A percentile compares a stretch with the other conserved stretches of the same genome.
These are phyloP conservation scores for Zea luxurians DNA, from an alignment of 176 grass and related monocot genomes.

Conservation along the genomic window DNA sequence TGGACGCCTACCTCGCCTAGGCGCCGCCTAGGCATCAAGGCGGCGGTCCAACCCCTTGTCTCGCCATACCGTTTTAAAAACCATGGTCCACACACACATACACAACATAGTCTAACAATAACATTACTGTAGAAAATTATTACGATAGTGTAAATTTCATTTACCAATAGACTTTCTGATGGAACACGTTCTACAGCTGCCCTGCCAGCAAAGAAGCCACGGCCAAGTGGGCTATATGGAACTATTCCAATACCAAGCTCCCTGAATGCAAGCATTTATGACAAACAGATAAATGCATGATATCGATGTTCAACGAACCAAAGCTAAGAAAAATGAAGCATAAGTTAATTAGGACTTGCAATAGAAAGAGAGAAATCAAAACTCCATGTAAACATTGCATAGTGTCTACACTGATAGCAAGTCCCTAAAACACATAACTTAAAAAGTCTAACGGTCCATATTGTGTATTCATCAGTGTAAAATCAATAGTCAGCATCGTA, in stretches of 20 bases:
- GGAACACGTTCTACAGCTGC: constrained; percentile 52
- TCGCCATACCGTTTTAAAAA: no score
- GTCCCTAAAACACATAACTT: no score
- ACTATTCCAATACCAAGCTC: constrained; percentile 81
- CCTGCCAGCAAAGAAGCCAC: constrained; percentile 84
- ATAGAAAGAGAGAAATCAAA: constrained; percentile 13
- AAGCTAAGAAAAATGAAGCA: constrained; percentile 24
- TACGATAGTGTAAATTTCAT: constrained; percentile 13
- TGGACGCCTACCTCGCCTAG: no score
- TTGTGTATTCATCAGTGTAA: neutral
- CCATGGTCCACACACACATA: no score
- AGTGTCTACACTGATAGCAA: neutral
- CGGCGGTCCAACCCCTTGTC: no score
- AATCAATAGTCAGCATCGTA: constrained; percentile 4
- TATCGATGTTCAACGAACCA: neutral
- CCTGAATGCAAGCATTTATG: constrained; percentile 47
- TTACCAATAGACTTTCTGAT: constrained; percentile 63
- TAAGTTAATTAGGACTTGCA: constrained; percentile 12
- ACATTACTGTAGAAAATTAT: neutral
- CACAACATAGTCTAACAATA: neutral
- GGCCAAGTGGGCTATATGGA: constrained; percentile 74
- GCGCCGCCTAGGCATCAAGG: no score
- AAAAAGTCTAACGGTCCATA: neutral
- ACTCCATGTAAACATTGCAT: constrained; percentile 21
- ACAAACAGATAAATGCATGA: constrained; percentile 20